These are phyloP conservation scores for Candida morakotiae DNA, from an alignment of 805 yeast species.

Conservation along the genomic window DNA sequence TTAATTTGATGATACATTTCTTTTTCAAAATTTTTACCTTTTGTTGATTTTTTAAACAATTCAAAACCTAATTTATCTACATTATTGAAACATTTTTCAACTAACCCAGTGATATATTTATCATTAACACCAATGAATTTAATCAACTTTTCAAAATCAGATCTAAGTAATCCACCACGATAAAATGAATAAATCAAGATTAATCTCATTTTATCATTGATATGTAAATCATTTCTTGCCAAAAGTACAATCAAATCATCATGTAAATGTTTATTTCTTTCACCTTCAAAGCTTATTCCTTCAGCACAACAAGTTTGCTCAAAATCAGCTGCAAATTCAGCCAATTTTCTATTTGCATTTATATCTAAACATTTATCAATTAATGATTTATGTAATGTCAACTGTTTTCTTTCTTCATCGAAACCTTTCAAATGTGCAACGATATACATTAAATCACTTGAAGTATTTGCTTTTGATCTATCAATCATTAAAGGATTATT, in stretches of 20 bases:
- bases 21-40: conserved; percentile 43
- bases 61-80: conserved; percentile 52
- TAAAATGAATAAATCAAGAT: conserved; percentile 71
- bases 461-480: conserved; percentile 56
- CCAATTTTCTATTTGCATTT: conserved; percentile 55
- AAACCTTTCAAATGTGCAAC: conserved; percentile 67
- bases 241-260: conserved; percentile 58
- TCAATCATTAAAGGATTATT: conserved; percentile 77
- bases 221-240: conserved; percentile 43
- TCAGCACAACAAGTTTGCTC: conserved; percentile 80
- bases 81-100: conserved; percentile 43
- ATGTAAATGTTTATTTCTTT: conserved; percentile 53
- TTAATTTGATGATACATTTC: conserved; percentile 54
- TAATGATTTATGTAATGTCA: conserved; percentile 55
- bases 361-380: conserved; percentile 62
- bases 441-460: conserved; percentile 71
- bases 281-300: conserved; percentile 68
- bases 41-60: conserved; percentile 40
- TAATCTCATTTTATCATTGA: conserved; percentile 69
- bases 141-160: conserved; percentile 69
- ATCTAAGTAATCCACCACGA: conserved; percentile 75
- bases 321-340: conserved; percentile 69
- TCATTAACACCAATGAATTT: conserved; percentile 46
- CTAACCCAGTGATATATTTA: conserved; percentile 52
- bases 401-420: conserved; percentile 60